phyloP scores from a whole-genome alignment of 2,329 filamentous ascomycete species.

The Fusarium illudens region DNA sequence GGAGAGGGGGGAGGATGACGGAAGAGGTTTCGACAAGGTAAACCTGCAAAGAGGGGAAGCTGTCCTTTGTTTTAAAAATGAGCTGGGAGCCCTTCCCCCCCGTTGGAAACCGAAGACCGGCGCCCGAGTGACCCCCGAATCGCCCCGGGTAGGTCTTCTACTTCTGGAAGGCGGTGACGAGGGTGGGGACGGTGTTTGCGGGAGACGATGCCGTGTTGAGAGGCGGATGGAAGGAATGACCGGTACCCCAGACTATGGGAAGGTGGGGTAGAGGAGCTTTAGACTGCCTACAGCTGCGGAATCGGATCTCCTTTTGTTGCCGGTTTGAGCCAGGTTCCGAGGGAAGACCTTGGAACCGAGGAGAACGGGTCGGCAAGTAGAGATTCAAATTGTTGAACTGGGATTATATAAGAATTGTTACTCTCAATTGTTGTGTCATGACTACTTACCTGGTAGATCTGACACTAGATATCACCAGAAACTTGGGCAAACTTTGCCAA shows the following conservation, averaged over 20 bases:
- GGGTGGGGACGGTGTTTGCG: conserved; percentile 15
- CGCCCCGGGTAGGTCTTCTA: conserved; percentile 4
- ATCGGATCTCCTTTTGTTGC: not conserved
- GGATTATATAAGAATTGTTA: not conserved
- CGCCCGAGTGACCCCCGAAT: conserved; percentile 21
- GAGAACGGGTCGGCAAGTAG: not conserved
- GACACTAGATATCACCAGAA: not conserved
- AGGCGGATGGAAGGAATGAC: conserved; percentile 1
- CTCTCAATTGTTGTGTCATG: not conserved
- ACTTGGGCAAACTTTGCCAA: not conserved
- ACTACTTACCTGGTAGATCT: too few species aligned
- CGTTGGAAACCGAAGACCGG: conserved; percentile 28
- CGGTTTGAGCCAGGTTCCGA: not conserved
- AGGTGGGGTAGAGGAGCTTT: not conserved
- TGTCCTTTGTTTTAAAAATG: conserved; percentile 20
- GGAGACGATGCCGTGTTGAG: conserved; percentile 17
- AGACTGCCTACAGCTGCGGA: not conserved
- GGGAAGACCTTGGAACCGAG: not conserved
- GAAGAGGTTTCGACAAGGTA: conserved; percentile 17
- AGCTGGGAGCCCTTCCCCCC: conserved; percentile 9
- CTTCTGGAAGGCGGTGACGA: conserved; percentile 24
- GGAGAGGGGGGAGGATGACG: conserved; percentile 8
- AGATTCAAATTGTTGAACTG: not conserved
- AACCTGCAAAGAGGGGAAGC: conserved; percentile 25
- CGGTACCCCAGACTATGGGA: conserved; percentile 11